Percentiles rank a stretch among this genome's conserved stretches.
Conservation (phyloP, 345 rosid genomes). For the Eucalyptus pauciflora region DNA sequence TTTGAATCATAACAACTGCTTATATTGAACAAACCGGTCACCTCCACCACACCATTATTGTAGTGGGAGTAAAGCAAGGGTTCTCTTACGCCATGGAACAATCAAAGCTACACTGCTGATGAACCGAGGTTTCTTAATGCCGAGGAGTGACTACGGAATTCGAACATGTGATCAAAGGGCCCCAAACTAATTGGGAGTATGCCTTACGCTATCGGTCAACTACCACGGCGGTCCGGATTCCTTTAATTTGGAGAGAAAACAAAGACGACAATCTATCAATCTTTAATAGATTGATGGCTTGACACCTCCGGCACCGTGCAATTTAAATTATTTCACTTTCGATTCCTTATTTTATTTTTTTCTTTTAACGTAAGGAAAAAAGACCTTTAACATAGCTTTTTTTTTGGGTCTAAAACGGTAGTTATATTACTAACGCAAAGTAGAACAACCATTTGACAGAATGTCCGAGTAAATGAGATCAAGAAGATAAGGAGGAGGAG, state of each 20-base stretch:
- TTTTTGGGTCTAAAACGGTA: no score
- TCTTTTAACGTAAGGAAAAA: neutral
- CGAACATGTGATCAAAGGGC: neutral
- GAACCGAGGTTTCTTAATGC: neutral
- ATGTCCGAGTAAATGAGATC: no score
- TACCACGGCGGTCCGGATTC: neutral
- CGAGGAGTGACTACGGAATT: neutral
- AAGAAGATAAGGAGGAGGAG: no score
- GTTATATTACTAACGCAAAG: no score
- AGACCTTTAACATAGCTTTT: neutral
- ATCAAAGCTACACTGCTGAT: neutral
- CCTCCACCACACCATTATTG: neutral
- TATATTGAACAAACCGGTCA: neutral
- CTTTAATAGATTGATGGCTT: neutral
- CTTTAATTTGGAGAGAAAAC: neutral
- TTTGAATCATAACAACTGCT: neutral
- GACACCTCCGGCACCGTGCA: neutral
- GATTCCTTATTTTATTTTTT: neutral
- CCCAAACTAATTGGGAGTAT: neutral
- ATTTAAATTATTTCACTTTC: neutral
- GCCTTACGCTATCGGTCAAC: neutral
- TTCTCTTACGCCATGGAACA: neutral
- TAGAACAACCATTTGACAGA: no score
- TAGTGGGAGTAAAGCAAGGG: neutral
- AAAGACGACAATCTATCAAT: neutral